Conservation (phyloP, 2,329 filamentous ascomycete species). For the Atkinsonella hypoxylon region DNA sequence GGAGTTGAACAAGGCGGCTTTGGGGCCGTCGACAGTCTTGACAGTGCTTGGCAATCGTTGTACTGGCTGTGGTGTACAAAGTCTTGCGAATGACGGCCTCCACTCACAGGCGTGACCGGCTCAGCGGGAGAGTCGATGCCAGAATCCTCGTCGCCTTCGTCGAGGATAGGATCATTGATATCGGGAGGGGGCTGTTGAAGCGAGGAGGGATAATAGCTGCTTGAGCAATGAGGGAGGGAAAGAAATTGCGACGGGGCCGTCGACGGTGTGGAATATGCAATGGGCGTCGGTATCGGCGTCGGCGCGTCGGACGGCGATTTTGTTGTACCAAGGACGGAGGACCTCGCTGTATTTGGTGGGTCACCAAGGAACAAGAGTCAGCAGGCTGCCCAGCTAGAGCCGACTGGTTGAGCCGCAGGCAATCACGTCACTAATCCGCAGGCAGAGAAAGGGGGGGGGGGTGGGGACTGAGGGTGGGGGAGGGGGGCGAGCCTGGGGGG, state of each 20-base stretch:
- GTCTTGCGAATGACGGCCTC: slow-evolving; percentile 42
- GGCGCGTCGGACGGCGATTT: slow-evolving; percentile 4
- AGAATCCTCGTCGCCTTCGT: slow-evolving; percentile 44
- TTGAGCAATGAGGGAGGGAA: slow-evolving; percentile 3
- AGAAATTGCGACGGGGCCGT: slow-evolving; percentile 5
- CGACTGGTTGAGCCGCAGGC: slow-evolving; percentile 5
- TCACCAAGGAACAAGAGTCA: slow-evolving; percentile 7
- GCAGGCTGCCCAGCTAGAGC: slow-evolving; percentile 4
- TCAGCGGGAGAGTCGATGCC: slow-evolving; percentile 48
- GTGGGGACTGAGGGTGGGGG: not conserved
- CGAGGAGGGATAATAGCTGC: slow-evolving; percentile 28
- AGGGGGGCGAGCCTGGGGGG: not conserved
- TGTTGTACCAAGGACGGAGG: slow-evolving; percentile 2
- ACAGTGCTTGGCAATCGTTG: slow-evolving; percentile 17
- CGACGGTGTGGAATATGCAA: slow-evolving; percentile 3
- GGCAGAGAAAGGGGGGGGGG: slow-evolving; percentile 2
- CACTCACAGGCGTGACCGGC: slow-evolving; percentile 49
- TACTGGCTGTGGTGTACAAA: slow-evolving; percentile 24
- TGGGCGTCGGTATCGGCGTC: slow-evolving; percentile 6
- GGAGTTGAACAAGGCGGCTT: slow-evolving; percentile 4
- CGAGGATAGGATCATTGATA: slow-evolving; percentile 37
- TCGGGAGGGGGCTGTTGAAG: slow-evolving; percentile 38
- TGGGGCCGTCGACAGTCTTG: slow-evolving; percentile 13
- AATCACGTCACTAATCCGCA: slow-evolving; percentile 10
- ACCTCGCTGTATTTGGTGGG: slow-evolving; percentile 5